Base-by-base conservation (phyloP, 352 stramenopile genomes). In the Phytophthora syringae region DNA sequence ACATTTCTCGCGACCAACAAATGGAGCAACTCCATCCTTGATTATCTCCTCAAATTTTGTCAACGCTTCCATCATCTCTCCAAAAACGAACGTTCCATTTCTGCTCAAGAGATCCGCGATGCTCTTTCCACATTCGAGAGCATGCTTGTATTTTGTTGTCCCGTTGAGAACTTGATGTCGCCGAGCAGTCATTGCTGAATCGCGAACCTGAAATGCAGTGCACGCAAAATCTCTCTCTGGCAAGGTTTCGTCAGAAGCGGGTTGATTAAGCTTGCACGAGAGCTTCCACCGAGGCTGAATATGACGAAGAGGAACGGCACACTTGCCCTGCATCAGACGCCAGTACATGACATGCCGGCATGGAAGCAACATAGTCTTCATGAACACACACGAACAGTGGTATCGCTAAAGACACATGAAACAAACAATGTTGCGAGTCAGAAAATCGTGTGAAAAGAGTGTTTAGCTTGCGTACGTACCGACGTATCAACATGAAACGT, bases 321-420 rank as follows among this genome's bases (percentile, higher is more conserved):
- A 13, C 21, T 51, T 64, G 4, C 15, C 25, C 10, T 56, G 15
- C 34, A 50, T 50, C 3, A 64, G 25, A n/a, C 56, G 45, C 45
- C 56, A 64, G n/a, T 64, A 64, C 42, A 63, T 64, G 5, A 64
- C 56, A 22, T 56, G 44, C 32, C 56, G 56, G 13, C 56, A 64
- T 1, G 45, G 36, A 21, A 64, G 13, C 18, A 64, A 13, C 45
- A 52, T 56, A 2, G 56, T 51, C 12, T 24, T 49, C 56, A 64
- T 64, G 47, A 40, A 44, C 4, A 62, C 45, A 25, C 34, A 64
- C 7, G 56, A 56, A 21, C 42, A 61, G 10, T 20, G 53, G 34
- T 40, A 52, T 45, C 25, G 36, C 16, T 43, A 43, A 43, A 15
- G 16, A 22, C 36, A 43, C 16, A 43, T 21, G 12, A 39, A 9